These are phyloP conservation scores for Caloboletus firmus DNA, from an alignment of 1,284 basidiomycete species.

Conservation along the genomic window DNA sequence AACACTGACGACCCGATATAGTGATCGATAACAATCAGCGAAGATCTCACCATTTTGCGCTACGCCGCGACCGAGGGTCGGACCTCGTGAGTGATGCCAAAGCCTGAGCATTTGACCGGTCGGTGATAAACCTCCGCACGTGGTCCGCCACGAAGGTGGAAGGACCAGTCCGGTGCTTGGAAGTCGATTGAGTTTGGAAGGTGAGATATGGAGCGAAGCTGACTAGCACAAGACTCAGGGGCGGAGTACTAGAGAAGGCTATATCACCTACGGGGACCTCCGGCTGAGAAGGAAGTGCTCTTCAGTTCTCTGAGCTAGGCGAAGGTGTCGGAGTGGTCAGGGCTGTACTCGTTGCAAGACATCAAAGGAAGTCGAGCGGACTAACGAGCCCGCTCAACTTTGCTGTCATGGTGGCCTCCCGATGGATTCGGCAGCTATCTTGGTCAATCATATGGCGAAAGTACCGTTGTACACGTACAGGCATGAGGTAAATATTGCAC, in stretches of 20 bases:
- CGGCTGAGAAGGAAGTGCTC: slow-evolving; percentile 36
- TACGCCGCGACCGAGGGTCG: slow-evolving; percentile 46
- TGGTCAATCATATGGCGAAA: neutral
- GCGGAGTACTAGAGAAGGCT: slow-evolving; percentile 7
- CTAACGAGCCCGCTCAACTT: slow-evolving; percentile 37
- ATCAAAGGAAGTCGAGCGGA: slow-evolving; percentile 46
- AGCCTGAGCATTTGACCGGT: slow-evolving; percentile 43
- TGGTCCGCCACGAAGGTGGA: slow-evolving; percentile 24
- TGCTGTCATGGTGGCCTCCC: neutral
- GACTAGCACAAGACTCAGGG: slow-evolving; percentile 13
- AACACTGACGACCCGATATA: slow-evolving; percentile 43
- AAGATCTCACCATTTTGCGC: slow-evolving; percentile 38
- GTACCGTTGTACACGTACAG: slow-evolving; percentile 53
- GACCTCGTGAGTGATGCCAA: slow-evolving; percentile 49
- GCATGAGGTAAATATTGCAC: slow-evolving; percentile 46
- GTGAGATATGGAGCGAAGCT: slow-evolving; percentile 44
- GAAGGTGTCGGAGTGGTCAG: slow-evolving; percentile 45
- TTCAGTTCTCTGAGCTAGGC: slow-evolving; percentile 40
- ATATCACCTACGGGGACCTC: slow-evolving; percentile 7
- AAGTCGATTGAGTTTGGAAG: slow-evolving; percentile 34
- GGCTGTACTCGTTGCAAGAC: slow-evolving; percentile 55
- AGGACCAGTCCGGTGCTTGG: slow-evolving; percentile 40
- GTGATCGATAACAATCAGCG: slow-evolving; percentile 43
- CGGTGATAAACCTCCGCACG: slow-evolving; percentile 17
- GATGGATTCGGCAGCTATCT: slow-evolving; percentile 3